A percentile compares a stretch with the other conserved stretches of the same genome.
Evolutionary conservation across 2,329 filamentous ascomycete genomes (phyloP).

Genomic region (Microdochium nivale): DNA sequence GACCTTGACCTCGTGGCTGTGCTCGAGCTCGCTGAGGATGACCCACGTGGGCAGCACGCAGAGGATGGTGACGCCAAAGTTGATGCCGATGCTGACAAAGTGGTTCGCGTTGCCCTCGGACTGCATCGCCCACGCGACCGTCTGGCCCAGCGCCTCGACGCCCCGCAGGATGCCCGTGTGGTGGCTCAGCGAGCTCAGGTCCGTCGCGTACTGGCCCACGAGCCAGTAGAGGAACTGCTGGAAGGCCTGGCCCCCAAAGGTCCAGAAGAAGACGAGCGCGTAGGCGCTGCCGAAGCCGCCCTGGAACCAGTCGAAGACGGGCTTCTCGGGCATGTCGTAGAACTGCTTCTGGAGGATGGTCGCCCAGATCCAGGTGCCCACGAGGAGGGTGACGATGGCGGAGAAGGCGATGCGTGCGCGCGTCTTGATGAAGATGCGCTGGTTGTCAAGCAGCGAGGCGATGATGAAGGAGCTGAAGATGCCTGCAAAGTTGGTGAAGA

Average conservation of each 20-base stretch:
- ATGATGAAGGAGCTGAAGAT: slow-evolving; percentile 21
- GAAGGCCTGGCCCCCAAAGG: slow-evolving; percentile 20
- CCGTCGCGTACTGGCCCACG: slow-evolving; percentile 20
- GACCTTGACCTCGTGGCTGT: slow-evolving; percentile 16
- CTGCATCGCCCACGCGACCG: slow-evolving; percentile 24
- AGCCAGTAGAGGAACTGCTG: slow-evolving; percentile 24
- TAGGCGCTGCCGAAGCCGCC: slow-evolving; percentile 17
- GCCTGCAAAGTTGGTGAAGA: slow-evolving; percentile 23
- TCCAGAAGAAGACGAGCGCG: slow-evolving; percentile 19
- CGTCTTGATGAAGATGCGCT: slow-evolving; percentile 18
- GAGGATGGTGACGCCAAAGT: slow-evolving; percentile 19
- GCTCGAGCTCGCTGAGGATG: slow-evolving; percentile 19
- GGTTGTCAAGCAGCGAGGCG: slow-evolving; percentile 19
- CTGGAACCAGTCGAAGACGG: slow-evolving; percentile 21
- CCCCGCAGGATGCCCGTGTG: slow-evolving; percentile 21
- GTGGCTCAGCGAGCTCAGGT: slow-evolving; percentile 18
- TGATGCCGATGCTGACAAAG: slow-evolving; percentile 21
- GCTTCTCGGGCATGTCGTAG: slow-evolving; percentile 14
- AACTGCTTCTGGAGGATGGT: slow-evolving; percentile 19
- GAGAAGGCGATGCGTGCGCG: slow-evolving; percentile 15
- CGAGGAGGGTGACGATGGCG: slow-evolving; percentile 15
- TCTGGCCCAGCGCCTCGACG: slow-evolving; percentile 21
- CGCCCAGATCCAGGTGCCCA: slow-evolving; percentile 22
- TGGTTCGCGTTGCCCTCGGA: slow-evolving; percentile 20
- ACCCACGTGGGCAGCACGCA: slow-evolving; percentile 20